These are phyloP conservation scores for Adiantum capillusveneris DNA, from an alignment of 75 land plant genomes.

Conservation along the genomic window DNA sequence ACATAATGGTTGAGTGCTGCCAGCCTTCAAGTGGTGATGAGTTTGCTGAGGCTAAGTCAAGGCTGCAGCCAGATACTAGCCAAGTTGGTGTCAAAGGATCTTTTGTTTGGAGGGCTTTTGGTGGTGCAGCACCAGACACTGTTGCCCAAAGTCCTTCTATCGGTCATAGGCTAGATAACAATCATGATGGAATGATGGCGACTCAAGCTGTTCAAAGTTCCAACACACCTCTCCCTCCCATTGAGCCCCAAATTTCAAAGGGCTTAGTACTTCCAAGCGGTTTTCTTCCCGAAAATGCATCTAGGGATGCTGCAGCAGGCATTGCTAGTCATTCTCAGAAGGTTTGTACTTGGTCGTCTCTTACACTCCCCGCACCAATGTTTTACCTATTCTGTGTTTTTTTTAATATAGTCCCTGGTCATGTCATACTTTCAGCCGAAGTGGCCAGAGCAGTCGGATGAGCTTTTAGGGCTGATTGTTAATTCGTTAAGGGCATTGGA, in stretches of 20 bases:
- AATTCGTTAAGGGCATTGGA: slow-evolving; percentile 44
- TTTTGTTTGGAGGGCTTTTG: slow-evolving; percentile 7
- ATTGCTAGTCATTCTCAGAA: not conserved
- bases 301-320: slow-evolving; percentile 7
- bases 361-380: no score
- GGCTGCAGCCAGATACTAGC: slow-evolving; percentile 5
- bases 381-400: no score
- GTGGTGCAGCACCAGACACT: slow-evolving; percentile 7
- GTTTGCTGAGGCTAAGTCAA: slow-evolving; percentile 6
- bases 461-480: slow-evolving; percentile 39
- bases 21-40: slow-evolving; percentile 33
- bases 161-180: slow-evolving; percentile 23
- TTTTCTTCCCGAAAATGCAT: slow-evolving; percentile 1
- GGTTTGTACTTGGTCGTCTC: no score
- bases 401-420: no score
- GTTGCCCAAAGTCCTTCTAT: slow-evolving; percentile 10
- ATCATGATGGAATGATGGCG: slow-evolving; percentile 23
- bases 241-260: slow-evolving; percentile 16
- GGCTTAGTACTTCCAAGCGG: slow-evolving; percentile 14
- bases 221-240: slow-evolving; percentile 16
- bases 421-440: slow-evolving; percentile 20
- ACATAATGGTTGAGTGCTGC: slow-evolving; percentile 51
- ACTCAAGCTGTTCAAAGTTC: slow-evolving; percentile 37
- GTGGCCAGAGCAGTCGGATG: slow-evolving; percentile 50
- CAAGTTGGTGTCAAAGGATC: slow-evolving; percentile 5